These are phyloP conservation scores for Saccharomyces uvarum DNA, from an alignment of 1,139 yeast genomes.

Conservation along the genomic window DNA sequence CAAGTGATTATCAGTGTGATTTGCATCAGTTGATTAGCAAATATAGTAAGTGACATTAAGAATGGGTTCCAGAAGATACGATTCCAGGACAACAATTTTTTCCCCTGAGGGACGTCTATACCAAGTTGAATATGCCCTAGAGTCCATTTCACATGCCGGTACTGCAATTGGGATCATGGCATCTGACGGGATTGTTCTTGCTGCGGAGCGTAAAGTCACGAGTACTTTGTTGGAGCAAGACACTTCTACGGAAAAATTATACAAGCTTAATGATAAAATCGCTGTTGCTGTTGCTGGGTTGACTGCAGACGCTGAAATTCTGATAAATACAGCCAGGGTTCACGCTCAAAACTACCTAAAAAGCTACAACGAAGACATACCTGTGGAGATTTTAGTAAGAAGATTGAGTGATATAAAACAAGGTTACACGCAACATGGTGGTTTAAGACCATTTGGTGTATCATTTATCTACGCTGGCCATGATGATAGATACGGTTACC, in stretches of 20 bases:
- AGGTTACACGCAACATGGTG: constrained; percentile 98
- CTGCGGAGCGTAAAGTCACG: constrained; percentile 93
- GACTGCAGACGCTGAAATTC: constrained; percentile 92
- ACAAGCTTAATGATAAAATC: constrained; percentile 72
- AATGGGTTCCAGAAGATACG: constrained; percentile 77
- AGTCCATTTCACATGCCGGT: constrained; percentile 96
- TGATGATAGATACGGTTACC: constrained; percentile 85
- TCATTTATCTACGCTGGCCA: constrained; percentile 93
- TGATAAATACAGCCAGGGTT: constrained; percentile 81
- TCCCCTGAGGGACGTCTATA: constrained; percentile 97
- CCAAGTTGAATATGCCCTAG: constrained; percentile 95
- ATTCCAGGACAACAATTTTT: constrained; percentile 94
- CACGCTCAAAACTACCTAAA: constrained; percentile 78
- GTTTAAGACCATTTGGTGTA: constrained; percentile 96
- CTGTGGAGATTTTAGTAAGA: constrained; percentile 83
- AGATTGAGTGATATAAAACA: constrained; percentile 89
- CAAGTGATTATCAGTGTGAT: neutral
- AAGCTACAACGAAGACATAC: constrained; percentile 83
- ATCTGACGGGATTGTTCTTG: constrained; percentile 86
- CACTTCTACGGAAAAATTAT: constrained; percentile 86
- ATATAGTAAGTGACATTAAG: neutral
- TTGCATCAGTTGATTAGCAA: neutral
- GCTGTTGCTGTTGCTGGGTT: constrained; percentile 96
- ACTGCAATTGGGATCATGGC: constrained; percentile 94
- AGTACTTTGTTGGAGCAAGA: constrained; percentile 89